Percentiles rank a stretch among this genome's conserved stretches.
These are phyloP conservation scores for Collybia sp. DNA, from an alignment of 768 basidiomycete genomes.

Conservation along the genomic window DNA sequence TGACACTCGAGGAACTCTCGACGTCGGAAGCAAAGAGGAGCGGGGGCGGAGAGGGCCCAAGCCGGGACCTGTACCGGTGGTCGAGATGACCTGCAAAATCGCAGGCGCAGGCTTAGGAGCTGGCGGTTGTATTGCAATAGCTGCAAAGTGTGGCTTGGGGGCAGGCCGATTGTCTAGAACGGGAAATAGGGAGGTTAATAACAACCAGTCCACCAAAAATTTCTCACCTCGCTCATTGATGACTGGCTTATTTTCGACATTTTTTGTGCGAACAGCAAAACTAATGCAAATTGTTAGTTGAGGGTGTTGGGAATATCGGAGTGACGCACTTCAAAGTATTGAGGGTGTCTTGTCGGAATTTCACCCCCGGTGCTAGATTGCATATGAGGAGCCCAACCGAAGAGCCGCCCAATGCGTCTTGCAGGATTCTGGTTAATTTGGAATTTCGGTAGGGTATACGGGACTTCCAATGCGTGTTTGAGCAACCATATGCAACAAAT, in stretches of 20 bases:
- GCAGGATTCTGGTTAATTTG: constrained; percentile 82
- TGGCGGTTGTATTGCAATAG: constrained; percentile 39
- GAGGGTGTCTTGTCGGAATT: constrained; percentile 82
- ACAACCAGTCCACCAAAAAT: neutral
- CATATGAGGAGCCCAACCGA: constrained; percentile 81
- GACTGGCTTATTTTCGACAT: constrained; percentile 78
- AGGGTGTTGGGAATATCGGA: neutral
- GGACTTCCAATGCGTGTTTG: constrained; percentile 32
- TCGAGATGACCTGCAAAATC: constrained; percentile 36
- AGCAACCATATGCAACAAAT: constrained; percentile 1
- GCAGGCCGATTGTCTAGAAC: constrained; percentile 51
- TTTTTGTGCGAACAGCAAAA: constrained; percentile 82
- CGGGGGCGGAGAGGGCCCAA: constrained; percentile 19
- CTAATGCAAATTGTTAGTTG: constrained; percentile 20
- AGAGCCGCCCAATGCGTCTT: constrained; percentile 85
- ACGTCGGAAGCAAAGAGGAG: constrained; percentile 31
- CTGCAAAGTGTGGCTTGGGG: constrained; percentile 64
- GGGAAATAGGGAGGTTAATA: constrained; percentile 3
- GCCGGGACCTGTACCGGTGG: constrained; percentile 23
- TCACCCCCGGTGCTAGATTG: constrained; percentile 79
- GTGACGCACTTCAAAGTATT: constrained; percentile 80
- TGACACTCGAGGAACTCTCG: constrained; percentile 31
- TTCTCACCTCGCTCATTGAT: constrained; percentile 70
- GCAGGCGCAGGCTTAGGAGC: constrained; percentile 41
- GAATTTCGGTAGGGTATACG: constrained; percentile 90